phyloP scores from a whole-genome alignment of 163 green algal genomes.

The Picocystis sp. region DNA sequence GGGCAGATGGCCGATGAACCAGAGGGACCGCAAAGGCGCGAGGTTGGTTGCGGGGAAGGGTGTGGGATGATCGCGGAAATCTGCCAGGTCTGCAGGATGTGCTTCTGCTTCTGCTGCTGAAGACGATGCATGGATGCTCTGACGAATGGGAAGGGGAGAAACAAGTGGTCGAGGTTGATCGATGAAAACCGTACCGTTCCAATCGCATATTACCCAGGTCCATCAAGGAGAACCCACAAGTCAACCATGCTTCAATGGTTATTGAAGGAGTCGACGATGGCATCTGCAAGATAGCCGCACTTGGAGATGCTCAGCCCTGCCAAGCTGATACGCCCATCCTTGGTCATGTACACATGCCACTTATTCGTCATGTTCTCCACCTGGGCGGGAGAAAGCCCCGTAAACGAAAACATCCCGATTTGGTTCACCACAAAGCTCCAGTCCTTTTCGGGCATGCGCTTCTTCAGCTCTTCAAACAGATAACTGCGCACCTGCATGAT shows the following conservation, averaged over 20 bases:
- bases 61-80: too few relatives aligned
- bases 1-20: too few relatives aligned
- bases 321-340: conserved; percentile 86
- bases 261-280: conserved; percentile 73
- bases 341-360: conserved; percentile 90
- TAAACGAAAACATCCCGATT: conserved; percentile 86
- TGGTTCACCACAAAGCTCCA: conserved; percentile 80
- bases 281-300: conserved; percentile 67
- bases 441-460: conserved; percentile 47
- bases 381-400: conserved; percentile 63
- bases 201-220: too few relatives aligned
- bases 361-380: conserved; percentile 84
- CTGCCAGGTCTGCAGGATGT: too few relatives aligned
- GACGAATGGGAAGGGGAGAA: too few relatives aligned
- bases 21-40: too few relatives aligned
- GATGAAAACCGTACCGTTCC: too few relatives aligned
- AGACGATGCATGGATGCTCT: too few relatives aligned
- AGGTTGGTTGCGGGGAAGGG: too few relatives aligned
- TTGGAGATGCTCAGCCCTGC: conserved; percentile 60
- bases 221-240: too few relatives aligned
- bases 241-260: conserved; percentile 17
- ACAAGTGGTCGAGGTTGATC: too few relatives aligned
- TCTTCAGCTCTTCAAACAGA: conserved; percentile 48
- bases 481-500: conserved; percentile 47
- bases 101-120: too few relatives aligned